phyloP scores from a whole-genome alignment of 1,139 yeast species.

The Suhomyces taliae region DNA sequence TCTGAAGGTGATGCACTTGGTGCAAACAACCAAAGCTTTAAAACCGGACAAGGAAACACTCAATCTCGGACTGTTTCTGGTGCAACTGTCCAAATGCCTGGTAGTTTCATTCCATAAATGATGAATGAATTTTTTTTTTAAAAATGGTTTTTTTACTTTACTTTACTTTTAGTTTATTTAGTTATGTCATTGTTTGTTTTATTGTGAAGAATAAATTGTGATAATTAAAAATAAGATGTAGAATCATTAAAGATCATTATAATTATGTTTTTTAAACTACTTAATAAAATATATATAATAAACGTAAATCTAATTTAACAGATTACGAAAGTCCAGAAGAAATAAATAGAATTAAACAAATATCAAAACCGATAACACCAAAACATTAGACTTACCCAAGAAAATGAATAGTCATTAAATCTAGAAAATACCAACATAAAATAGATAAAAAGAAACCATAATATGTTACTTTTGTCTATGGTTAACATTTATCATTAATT shows the following conservation, averaged over 20 bases:
- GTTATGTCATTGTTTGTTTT: background rate
- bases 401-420: no score
- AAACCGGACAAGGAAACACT: background rate
- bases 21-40: background rate
- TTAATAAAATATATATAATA: no score
- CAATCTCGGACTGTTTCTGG: background rate
- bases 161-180: background rate
- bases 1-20: background rate
- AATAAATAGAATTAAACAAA: background rate
- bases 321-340: background rate
- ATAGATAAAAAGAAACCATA: background rate
- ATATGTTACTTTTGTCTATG: no score
- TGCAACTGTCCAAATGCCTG: slow-evolving; percentile 4
- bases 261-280: background rate
- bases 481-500: slow-evolving; percentile 22
- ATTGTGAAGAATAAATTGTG: background rate
- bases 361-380: background rate
- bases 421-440: background rate
- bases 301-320: background rate
- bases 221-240: background rate
- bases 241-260: no score
- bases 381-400: background rate
- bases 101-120: slow-evolving; percentile 6
- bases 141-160: no score
- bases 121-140: background rate